Evolutionary conservation across 768 basidiomycete genomes (phyloP), one percentile per base, ranked within the genome.

Genomic region (Pholiota conissans): DNA sequence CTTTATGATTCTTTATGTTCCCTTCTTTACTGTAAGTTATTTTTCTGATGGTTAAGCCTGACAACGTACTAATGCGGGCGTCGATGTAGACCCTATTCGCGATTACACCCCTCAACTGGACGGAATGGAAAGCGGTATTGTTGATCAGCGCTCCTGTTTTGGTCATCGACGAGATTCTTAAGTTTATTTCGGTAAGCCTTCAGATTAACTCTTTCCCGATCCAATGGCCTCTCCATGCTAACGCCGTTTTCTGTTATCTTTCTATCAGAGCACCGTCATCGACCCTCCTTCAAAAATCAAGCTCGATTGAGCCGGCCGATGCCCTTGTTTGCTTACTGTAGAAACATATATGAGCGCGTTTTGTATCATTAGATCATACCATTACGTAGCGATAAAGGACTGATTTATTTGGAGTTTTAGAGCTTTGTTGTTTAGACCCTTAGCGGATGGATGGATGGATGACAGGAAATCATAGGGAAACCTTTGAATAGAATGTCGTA

Each of bases 1-100:
- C 72, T 84, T 97, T 65, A 90, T 88, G 79, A 98, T 98, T 66
- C 81, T 99, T 61, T 99, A 99, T 71, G 91, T 97, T 32, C 95
- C 96, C 3, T 93, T 97, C 87, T 94, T 99, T 74, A 90, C 92
- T 24, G 92, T 93, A 63, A 73, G 86, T 80, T 28, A 48, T 8
- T 24, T 52, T 52, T 20, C 27, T 18, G 34, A 29, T 30, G 27
- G 40, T 61, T 20, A 58, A 46, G 18, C 34, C 29, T 50, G 9
- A 16, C 49, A 24, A 54, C 27, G 45, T 58, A 46, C 52, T 52
- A 47, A 42, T 45, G 52, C 18, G 42, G n/a, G 34, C 35, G 40
- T 18, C 7, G 32, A 22, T 53, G 4, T 63, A 94, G 90, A 78
- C 86, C 6, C 68, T 97, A 57, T 98, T 98, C 69, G 91, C 90